Evolutionary conservation across 768 basidiomycete genomes (phyloP).

Genomic region (Aureoboletus auriporus): DNA sequence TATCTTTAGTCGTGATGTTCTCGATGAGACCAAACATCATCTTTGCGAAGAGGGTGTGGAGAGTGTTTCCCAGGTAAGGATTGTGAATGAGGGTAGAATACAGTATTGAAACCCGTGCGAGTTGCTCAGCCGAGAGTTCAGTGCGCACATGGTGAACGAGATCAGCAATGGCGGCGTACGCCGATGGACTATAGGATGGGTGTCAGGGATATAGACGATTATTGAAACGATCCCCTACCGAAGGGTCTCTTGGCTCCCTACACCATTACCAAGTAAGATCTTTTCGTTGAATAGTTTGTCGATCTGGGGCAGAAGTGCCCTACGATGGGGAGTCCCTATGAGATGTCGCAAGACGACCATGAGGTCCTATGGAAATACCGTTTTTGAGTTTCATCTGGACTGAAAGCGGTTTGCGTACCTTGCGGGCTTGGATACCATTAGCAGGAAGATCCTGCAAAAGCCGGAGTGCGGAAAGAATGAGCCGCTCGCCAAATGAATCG

Average conservation of each 20-base stretch:
- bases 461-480: constrained; percentile 79
- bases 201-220: constrained; percentile 1
- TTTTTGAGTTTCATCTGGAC: background rate
- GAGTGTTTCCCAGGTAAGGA: constrained; percentile 68
- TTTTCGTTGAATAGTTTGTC: constrained; percentile 90
- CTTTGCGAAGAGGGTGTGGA: constrained; percentile 90
- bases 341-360: constrained; percentile 92
- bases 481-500: constrained; percentile 72
- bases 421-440: constrained; percentile 76
- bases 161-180: constrained; percentile 88
- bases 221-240: constrained; percentile 42
- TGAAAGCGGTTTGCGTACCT: constrained; percentile 41
- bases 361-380: constrained; percentile 57
- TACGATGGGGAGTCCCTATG: constrained; percentile 70
- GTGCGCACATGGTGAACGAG: constrained; percentile 86
- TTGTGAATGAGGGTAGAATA: constrained; percentile 91
- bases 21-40: constrained; percentile 90
- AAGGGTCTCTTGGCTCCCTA: constrained; percentile 82
- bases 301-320: constrained; percentile 74
- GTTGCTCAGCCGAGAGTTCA: constrained; percentile 73
- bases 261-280: constrained; percentile 79
- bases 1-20: constrained; percentile 72
- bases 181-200: constrained; percentile 53
- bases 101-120: constrained; percentile 73
- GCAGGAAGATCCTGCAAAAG: constrained; percentile 91